These are phyloP conservation scores for Sarocladium brachiariae DNA, from an alignment of 2,329 filamentous ascomycete species.

Conservation along the genomic window DNA sequence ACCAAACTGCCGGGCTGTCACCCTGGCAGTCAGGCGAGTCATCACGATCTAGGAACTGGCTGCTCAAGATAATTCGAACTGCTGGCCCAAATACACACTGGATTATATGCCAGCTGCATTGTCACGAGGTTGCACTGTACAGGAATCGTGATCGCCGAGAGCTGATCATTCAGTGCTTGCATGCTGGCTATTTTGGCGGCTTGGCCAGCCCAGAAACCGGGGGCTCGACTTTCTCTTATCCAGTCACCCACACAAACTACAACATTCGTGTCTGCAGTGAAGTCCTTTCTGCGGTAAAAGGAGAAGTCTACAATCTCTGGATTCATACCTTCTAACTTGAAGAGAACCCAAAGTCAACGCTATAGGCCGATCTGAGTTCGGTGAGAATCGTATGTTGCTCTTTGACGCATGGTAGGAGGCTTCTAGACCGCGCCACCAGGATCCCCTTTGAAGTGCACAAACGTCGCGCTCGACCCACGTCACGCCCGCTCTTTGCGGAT, in stretches of 20 bases:
- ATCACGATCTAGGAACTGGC: too few species aligned
- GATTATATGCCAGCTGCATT: too few species aligned
- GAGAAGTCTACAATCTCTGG: too few species aligned
- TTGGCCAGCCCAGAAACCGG: neutral
- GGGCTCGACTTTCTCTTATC: neutral
- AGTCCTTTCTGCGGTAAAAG: too few species aligned
- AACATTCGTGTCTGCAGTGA: neutral
- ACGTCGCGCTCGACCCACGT: neutral
- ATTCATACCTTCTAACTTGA: too few species aligned
- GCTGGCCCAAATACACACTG: too few species aligned
- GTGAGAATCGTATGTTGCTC: neutral
- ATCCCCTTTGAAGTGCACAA: neutral
- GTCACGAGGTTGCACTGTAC: neutral
- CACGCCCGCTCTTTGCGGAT: too few species aligned
- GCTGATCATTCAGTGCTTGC: neutral
- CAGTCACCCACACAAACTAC: neutral
- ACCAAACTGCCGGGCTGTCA: too few species aligned
- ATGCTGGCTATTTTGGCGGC: neutral
- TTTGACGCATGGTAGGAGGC: neutral
- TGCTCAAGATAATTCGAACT: too few species aligned
- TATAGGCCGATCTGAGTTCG: too few species aligned
- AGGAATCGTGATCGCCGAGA: neutral
- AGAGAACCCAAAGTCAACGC: too few species aligned
- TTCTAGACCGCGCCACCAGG: constrained; percentile 4
- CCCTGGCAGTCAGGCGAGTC: neutral